A percentile compares a stretch with the other conserved stretches of the same genome.
These are phyloP conservation scores for Tolypocladium tropicale DNA, from an alignment of 2,329 filamentous ascomycete genomes.

Conservation along the genomic window DNA sequence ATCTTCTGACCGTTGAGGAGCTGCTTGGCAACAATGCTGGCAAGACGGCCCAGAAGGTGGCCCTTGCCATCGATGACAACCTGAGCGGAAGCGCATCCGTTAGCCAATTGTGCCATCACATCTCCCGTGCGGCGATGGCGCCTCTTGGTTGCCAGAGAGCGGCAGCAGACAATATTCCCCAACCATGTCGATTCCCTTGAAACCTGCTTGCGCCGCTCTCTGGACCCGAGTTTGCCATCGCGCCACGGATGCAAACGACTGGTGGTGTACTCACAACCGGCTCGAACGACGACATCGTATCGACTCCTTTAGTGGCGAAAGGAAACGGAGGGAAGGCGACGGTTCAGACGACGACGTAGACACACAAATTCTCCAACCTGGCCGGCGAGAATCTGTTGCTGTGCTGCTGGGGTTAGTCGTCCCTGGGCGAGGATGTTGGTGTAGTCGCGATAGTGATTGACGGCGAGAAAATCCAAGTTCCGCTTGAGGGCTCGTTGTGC, in stretches of 20 bases:
- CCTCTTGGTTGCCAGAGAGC: not conserved
- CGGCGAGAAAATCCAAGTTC: conserved; percentile 30
- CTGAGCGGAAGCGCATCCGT: conserved; percentile 32
- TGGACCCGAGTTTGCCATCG: conserved; percentile 2
- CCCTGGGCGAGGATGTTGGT: conserved; percentile 23
- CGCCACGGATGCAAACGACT: conserved; percentile 3
- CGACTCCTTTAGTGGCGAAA: conserved; percentile 23
- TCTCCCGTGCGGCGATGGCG: not conserved
- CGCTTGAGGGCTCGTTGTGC: conserved; percentile 29
- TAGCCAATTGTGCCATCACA: not conserved
- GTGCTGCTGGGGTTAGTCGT: conserved; percentile 33
- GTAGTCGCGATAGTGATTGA: conserved; percentile 29
- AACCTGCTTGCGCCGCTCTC: conserved; percentile 1
- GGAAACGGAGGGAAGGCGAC: conserved; percentile 19
- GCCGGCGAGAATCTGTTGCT: conserved; percentile 28
- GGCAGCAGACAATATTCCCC: not conserved
- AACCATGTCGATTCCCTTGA: not conserved
- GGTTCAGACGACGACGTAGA: conserved; percentile 22
- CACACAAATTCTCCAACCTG: conserved; percentile 26
- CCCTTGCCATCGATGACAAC: conserved; percentile 99
- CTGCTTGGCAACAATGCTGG: conserved; percentile 97
- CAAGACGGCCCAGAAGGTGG: conserved; percentile 98
- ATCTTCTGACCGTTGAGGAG: conserved; percentile 99
- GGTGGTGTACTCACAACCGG: conserved; percentile 49
- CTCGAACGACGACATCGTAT: conserved; percentile 60